These are phyloP conservation scores for Neopestalotiopsis rosae DNA, from an alignment of 2,329 filamentous ascomycete species.

Conservation along the genomic window DNA sequence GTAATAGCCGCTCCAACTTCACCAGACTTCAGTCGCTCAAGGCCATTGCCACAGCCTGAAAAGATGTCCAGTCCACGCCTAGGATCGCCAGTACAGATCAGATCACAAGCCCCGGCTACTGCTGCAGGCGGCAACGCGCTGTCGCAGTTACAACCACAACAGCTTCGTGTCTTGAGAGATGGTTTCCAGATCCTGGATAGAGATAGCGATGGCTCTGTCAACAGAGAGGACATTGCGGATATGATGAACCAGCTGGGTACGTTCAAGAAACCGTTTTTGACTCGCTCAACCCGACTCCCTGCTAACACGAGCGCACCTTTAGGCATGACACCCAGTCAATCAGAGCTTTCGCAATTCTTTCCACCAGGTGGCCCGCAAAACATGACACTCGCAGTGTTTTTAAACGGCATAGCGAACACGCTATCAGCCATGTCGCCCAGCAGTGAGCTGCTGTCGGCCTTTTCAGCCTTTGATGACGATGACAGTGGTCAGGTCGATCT, in stretches of 20 bases:
- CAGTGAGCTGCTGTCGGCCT: constrained; percentile 83
- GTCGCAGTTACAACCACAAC: constrained; percentile 77
- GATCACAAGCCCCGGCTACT: constrained; percentile 40
- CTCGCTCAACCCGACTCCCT: not conserved
- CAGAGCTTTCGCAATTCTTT: constrained; percentile 83
- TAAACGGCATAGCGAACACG: constrained; percentile 79
- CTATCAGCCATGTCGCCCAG: constrained; percentile 77
- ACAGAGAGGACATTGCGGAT: constrained; percentile 81
- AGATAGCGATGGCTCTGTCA: constrained; percentile 83
- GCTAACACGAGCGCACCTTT: not conserved
- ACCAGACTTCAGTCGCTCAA: constrained; percentile 37
- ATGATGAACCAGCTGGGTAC: constrained; percentile 85
- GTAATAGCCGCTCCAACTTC: constrained; percentile 43
- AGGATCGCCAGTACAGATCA: constrained; percentile 41
- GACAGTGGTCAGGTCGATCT: constrained; percentile 93
- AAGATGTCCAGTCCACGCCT: constrained; percentile 28
- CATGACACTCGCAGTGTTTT: constrained; percentile 83
- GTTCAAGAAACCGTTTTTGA: no score
- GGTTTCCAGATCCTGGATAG: constrained; percentile 93
- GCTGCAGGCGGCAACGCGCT: constrained; percentile 59
- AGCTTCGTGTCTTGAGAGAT: constrained; percentile 87
- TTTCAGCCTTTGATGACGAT: constrained; percentile 94
- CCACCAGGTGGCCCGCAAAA: constrained; percentile 73
- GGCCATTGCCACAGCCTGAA: constrained; percentile 24
- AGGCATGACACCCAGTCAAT: constrained; percentile 76